Conservation (phyloP, 495 filamentous ascomycete genomes). For the Tuber umbilicatum region DNA sequence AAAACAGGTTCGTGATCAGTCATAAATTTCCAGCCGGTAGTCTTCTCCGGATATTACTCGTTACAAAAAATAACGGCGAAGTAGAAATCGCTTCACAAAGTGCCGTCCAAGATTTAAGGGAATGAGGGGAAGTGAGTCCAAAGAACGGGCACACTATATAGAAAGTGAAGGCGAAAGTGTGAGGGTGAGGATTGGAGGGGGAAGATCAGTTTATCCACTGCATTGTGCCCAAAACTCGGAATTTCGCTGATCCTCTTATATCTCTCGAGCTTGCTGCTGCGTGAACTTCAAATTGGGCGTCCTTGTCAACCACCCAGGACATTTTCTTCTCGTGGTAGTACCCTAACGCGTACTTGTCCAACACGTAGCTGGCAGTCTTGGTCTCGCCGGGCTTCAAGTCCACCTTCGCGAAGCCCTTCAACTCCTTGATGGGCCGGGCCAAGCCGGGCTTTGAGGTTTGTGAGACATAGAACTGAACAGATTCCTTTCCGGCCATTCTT, state of each 20-base stretch:
- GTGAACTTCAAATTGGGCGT: slow-evolving; percentile 40
- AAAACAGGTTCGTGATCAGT: neutral
- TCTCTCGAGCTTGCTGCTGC: slow-evolving; percentile 41
- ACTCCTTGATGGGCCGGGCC: slow-evolving; percentile 59
- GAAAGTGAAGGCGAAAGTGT: slow-evolving; percentile 1
- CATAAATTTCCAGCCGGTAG: neutral
- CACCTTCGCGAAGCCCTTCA: slow-evolving; percentile 70
- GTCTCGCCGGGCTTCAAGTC: slow-evolving; percentile 57
- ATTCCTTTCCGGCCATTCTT: slow-evolving; percentile 59
- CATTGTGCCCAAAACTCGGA: slow-evolving; percentile 36
- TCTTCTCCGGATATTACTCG: neutral
- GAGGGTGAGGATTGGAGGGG: neutral
- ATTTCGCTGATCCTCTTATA: slow-evolving; percentile 27
- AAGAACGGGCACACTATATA: neutral
- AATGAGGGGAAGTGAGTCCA: neutral
- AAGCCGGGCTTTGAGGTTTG: slow-evolving; percentile 47
- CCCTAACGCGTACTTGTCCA: slow-evolving; percentile 50
- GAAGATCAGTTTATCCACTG: slow-evolving; percentile 37
- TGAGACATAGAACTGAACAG: slow-evolving; percentile 60
- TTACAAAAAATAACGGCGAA: neutral
- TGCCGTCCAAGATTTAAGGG: neutral
- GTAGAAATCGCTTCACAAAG: neutral
- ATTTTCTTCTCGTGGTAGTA: slow-evolving; percentile 42
- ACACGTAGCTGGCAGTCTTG: slow-evolving; percentile 51
- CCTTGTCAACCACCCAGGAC: slow-evolving; percentile 41